Conservation (phyloP, 2,329 filamentous ascomycete genomes). For the Aspergillus calidoustus region DNA sequence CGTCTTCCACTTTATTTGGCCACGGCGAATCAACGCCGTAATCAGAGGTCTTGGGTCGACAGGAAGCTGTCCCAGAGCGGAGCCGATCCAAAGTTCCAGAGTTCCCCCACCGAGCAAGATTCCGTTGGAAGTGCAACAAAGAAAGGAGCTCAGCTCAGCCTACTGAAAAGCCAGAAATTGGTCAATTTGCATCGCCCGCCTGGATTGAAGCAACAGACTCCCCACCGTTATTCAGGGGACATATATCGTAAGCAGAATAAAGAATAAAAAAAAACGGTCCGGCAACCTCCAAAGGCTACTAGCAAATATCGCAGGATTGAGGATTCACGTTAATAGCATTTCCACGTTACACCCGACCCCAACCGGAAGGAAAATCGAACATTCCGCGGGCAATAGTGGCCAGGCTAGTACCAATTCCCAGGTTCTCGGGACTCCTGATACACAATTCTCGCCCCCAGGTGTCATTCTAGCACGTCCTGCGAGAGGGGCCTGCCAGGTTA, state of each 20-base stretch:
- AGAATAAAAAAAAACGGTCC: no score
- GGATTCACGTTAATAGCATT: not conserved
- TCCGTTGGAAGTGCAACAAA: not conserved
- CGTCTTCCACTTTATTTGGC: not conserved
- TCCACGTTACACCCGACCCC: constrained; percentile 16
- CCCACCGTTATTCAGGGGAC: not conserved
- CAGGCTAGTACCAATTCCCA: constrained; percentile 26
- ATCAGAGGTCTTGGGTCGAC: constrained; percentile 26
- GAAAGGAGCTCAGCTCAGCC: not conserved
- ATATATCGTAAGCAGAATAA: no score
- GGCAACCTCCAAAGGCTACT: not conserved
- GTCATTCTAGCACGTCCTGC: constrained; percentile 1
- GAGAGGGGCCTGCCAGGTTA: not conserved
- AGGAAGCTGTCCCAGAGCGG: constrained; percentile 22
- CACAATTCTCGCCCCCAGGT: constrained; percentile 16
- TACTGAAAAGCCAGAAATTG: not conserved
- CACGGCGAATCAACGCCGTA: not conserved
- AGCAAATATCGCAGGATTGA: not conserved
- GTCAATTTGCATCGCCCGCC: not conserved
- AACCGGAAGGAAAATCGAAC: constrained; percentile 25
- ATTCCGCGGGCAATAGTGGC: constrained; percentile 26
- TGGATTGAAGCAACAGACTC: not conserved
- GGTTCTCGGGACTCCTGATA: constrained; percentile 24
- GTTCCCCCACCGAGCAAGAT: constrained; percentile 13
- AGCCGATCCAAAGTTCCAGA: constrained; percentile 40